Conservation (phyloP, 148 eudicot genomes). For the Cornus controversa region DNA sequence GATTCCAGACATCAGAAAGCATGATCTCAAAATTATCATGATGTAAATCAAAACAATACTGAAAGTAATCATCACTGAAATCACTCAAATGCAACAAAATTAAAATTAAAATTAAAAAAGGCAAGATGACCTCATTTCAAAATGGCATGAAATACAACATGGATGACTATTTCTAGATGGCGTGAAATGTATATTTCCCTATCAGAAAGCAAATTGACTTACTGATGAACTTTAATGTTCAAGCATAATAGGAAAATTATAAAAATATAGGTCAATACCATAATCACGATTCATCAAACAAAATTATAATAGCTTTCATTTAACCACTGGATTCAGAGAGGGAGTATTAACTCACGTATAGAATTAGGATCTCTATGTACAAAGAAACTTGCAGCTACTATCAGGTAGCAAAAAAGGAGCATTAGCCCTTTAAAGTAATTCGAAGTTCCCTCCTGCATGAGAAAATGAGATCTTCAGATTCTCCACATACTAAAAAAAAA, state of each 20-base stretch:
- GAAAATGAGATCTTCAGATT: neutral
- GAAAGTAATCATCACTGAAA: neutral
- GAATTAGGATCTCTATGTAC: conserved; percentile 41
- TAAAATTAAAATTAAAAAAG: neutral
- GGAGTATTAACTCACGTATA: conserved; percentile 21
- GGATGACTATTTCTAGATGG: neutral
- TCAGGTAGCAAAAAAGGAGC: conserved; percentile 47
- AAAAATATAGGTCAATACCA: neutral
- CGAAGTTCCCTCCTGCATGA: conserved; percentile 46
- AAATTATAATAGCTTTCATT: neutral
- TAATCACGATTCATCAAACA: neutral
- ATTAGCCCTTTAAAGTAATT: conserved; percentile 49
- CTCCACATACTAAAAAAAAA: too few species aligned
- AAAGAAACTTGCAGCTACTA: conserved; percentile 50
- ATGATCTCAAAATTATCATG: neutral
- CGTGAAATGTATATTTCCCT: neutral
- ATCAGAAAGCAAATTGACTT: neutral
- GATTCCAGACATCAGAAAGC: neutral
- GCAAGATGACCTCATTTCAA: too few species aligned
- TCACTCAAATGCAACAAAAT: neutral
- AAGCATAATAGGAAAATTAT: neutral
- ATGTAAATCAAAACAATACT: neutral
- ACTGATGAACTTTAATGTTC: neutral
- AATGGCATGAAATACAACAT: neutral
- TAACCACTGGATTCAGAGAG: too few species aligned